These are phyloP conservation scores for Auricularia cornea DNA, from an alignment of 768 basidiomycete genomes.

Conservation along the genomic window DNA sequence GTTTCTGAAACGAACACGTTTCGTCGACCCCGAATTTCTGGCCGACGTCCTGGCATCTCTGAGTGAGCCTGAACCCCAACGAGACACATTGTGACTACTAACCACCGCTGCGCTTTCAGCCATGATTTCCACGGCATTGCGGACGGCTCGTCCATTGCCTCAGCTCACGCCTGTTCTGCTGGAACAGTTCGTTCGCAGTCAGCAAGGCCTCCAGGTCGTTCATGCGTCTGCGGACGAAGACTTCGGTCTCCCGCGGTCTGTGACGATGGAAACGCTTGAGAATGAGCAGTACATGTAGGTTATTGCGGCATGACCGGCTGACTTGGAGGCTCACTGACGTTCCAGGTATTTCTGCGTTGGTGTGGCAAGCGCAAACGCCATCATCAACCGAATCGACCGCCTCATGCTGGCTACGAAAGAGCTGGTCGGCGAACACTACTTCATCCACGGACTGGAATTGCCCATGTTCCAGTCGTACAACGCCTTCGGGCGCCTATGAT, in stretches of 20 bases:
- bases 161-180: constrained; percentile 78
- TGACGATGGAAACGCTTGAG: constrained; percentile 65
- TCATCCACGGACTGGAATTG: constrained; percentile 50
- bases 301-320: neutral
- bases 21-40: constrained; percentile 73
- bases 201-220: constrained; percentile 58
- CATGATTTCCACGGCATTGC: constrained; percentile 68
- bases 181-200: constrained; percentile 36
- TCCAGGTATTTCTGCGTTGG: constrained; percentile 63
- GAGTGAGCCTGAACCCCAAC: constrained; percentile 34
- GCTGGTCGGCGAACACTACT: constrained; percentile 79
- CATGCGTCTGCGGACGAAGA: constrained; percentile 66
- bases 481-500: too few relatives aligned
- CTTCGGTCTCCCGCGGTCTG: constrained; percentile 59
- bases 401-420: constrained; percentile 79
- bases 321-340: too few relatives aligned
- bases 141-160: constrained; percentile 66
- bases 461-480: constrained; percentile 1
- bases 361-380: constrained; percentile 56
- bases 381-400: constrained; percentile 66
- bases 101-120: constrained; percentile 28
- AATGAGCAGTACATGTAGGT: constrained; percentile 74
- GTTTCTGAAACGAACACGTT: constrained; percentile 62
- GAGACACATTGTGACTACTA: neutral
- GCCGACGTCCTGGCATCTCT: constrained; percentile 81